A percentile compares a stretch with the other conserved stretches of the same genome.
Evolutionary conservation across 495 filamentous ascomycete species (phyloP).

Genomic region (Peziza echinospora): DNA sequence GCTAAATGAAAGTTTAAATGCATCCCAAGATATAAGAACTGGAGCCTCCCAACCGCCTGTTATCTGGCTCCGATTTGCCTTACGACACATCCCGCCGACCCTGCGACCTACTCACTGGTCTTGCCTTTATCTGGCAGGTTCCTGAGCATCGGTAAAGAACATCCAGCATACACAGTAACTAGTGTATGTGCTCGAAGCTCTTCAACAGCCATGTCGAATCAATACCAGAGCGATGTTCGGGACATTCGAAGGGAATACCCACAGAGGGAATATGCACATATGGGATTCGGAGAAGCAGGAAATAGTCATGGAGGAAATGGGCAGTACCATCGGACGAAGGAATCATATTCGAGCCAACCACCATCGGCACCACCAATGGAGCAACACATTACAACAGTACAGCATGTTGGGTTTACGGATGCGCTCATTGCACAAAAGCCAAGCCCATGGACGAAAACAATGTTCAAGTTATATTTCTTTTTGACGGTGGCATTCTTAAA

Average conservation of each 20-base stretch:
- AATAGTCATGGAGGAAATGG: constrained; percentile 9
- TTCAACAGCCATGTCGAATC: not conserved
- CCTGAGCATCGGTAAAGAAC: too few species aligned
- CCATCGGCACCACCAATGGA: constrained; percentile 10
- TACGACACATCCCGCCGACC: not conserved
- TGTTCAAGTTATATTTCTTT: constrained; percentile 25
- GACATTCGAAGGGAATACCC: constrained; percentile 4
- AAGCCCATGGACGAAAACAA: constrained; percentile 22
- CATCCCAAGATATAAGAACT: not conserved
- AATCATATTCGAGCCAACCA: constrained; percentile 5
- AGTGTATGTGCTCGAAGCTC: not conserved
- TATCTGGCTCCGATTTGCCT: not conserved
- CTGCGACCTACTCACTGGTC: too few species aligned
- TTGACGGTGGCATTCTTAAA: constrained; percentile 24
- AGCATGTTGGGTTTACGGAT: constrained; percentile 17
- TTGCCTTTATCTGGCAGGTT: too few species aligned
- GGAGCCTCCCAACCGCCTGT: not conserved
- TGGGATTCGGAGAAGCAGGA: constrained; percentile 6
- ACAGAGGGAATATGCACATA: not conserved
- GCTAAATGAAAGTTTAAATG: too few species aligned
- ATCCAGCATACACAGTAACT: too few species aligned
- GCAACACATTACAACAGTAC: constrained; percentile 14
- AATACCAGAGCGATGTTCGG: constrained; percentile 10
- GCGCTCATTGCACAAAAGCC: constrained; percentile 15
- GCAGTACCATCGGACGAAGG: constrained; percentile 8